Evolutionary conservation across 257 asterid species (phyloP), one percentile per base, ranked within the genome.

Genomic region (Rehmannia glutinosa): DNA sequence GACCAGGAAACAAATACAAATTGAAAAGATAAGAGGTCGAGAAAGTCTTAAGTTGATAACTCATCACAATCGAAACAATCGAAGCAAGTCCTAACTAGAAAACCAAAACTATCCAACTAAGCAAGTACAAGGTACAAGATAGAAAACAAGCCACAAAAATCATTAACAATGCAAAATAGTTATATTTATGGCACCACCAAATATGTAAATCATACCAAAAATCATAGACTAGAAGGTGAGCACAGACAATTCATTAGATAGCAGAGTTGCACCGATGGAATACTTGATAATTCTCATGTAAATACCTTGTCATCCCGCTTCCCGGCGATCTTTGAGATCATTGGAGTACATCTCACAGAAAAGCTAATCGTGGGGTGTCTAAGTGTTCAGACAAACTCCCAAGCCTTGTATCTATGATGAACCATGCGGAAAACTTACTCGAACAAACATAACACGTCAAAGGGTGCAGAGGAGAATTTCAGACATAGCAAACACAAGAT

Each of bases 371-470:
- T 6, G 92, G 91, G 3, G 91, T 86, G 57, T 89, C 96, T 70
- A 89, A 82, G 81, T 86, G 87, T 58, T 84, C 75, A 17, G 95
- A 78, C 68, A 89, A 80, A 73, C 79, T 82, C 64, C 96, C 96
- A 27, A 89, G 92, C 77, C 85, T 81, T 8, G 88, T 80, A 77
- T 89, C 96, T 62, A 74, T 83, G 3, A 90, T 84, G 75, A 86
- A 89, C 96, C 96, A 89, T 55, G 95, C 85, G 91, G 96, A 42
- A 89, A 73, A 75, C 91, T 86, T 55, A 88, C 89, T 94, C 86
- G 81, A 66, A 80, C 67, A 45, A 55, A 38, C 68, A 62, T n/a
- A 73, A 45, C n/a, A 63, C 55, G 32, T 64, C 53, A 78, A 82
- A 86, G 33, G 90, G 72, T 53, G 60, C 60, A 23, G 21, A 53